Evolutionary conservation across 805 yeast species (phyloP).

Genomic region (Candida maris): DNA sequence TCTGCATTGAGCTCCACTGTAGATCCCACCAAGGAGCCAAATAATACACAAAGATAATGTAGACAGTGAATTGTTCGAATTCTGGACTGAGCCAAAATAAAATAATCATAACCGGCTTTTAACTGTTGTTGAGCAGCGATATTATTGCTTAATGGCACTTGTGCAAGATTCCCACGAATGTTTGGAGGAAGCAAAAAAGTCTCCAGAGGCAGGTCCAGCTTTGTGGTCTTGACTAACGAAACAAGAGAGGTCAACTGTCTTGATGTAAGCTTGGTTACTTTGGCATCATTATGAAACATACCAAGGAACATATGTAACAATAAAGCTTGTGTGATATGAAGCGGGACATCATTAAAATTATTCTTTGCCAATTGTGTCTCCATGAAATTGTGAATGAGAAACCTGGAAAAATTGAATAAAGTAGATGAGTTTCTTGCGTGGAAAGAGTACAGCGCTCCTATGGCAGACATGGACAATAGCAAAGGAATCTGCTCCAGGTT

Average conservation of each 20-base stretch:
- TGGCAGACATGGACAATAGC: slow-evolving; percentile 74
- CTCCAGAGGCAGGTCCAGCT: slow-evolving; percentile 49
- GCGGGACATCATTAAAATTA: slow-evolving; percentile 51
- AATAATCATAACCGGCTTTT: slow-evolving; percentile 46
- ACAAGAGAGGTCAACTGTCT: slow-evolving; percentile 52
- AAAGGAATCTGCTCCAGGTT: slow-evolving; percentile 59
- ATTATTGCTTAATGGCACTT: slow-evolving; percentile 1
- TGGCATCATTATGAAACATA: slow-evolving; percentile 52
- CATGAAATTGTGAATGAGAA: slow-evolving; percentile 61
- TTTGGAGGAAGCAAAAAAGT: slow-evolving; percentile 41
- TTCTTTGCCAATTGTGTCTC: slow-evolving; percentile 46
- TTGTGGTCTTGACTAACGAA: slow-evolving; percentile 50
- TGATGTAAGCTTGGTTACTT: slow-evolving; percentile 46
- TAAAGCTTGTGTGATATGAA: slow-evolving; percentile 54
- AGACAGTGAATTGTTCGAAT: slow-evolving; percentile 51
- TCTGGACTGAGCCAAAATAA: slow-evolving; percentile 51
- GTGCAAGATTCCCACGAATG: slow-evolving; percentile 20
- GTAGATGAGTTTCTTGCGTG: slow-evolving; percentile 74
- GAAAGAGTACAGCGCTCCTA: slow-evolving; percentile 85
- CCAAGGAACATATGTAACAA: slow-evolving; percentile 54
- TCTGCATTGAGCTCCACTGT: slow-evolving; percentile 36
- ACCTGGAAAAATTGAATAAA: slow-evolving; percentile 63
- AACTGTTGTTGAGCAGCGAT: slow-evolving; percentile 22
- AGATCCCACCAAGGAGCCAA: slow-evolving; percentile 43
- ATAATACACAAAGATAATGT: slow-evolving; percentile 46